phyloP scores from a whole-genome alignment of 805 yeast species.

The Candida broadrunensis region DNA sequence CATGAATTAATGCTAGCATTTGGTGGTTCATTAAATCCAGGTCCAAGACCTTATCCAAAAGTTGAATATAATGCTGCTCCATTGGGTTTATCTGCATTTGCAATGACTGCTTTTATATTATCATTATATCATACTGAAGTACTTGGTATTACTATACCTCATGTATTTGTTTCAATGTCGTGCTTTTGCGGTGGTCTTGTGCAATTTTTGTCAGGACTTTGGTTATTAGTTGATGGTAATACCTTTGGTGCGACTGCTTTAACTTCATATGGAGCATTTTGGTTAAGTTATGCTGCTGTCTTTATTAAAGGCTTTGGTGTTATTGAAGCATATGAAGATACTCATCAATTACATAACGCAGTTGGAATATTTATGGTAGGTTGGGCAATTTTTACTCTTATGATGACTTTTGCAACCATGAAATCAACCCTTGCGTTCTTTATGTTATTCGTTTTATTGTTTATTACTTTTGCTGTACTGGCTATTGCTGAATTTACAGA shows the following conservation, averaged over 20 bases:
- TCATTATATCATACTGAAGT: slow-evolving; percentile 56
- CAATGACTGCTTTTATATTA: slow-evolving; percentile 59
- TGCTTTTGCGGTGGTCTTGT: slow-evolving; percentile 62
- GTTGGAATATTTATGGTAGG: slow-evolving; percentile 59
- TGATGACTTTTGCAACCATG: slow-evolving; percentile 51
- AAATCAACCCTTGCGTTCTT: slow-evolving; percentile 67
- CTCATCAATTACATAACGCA: slow-evolving; percentile 44
- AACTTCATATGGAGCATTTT: slow-evolving; percentile 64
- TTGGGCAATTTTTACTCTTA: slow-evolving; percentile 62
- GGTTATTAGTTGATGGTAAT: slow-evolving; percentile 63
- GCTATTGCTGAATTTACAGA: slow-evolving; percentile 45
- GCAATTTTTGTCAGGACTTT: slow-evolving; percentile 62
- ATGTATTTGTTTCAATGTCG: slow-evolving; percentile 56
- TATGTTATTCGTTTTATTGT: slow-evolving; percentile 50
- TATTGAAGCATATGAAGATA: slow-evolving; percentile 43
- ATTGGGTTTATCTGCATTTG: slow-evolving; percentile 59
- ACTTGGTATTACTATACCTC: slow-evolving; percentile 48
- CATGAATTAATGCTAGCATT: slow-evolving; percentile 37
- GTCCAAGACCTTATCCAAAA: slow-evolving; percentile 36
- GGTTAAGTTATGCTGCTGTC: slow-evolving; percentile 65
- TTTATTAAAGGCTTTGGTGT: slow-evolving; percentile 60
- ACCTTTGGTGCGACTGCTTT: slow-evolving; percentile 68
- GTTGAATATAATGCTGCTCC: slow-evolving; percentile 68
- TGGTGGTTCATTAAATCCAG: slow-evolving; percentile 35
- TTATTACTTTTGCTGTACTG: slow-evolving; percentile 54